Percentiles rank a stretch among this genome's conserved stretches.
These are phyloP conservation scores for Colletotrichum cuscutae DNA, from an alignment of 2,329 filamentous ascomycete genomes.

Conservation along the genomic window DNA sequence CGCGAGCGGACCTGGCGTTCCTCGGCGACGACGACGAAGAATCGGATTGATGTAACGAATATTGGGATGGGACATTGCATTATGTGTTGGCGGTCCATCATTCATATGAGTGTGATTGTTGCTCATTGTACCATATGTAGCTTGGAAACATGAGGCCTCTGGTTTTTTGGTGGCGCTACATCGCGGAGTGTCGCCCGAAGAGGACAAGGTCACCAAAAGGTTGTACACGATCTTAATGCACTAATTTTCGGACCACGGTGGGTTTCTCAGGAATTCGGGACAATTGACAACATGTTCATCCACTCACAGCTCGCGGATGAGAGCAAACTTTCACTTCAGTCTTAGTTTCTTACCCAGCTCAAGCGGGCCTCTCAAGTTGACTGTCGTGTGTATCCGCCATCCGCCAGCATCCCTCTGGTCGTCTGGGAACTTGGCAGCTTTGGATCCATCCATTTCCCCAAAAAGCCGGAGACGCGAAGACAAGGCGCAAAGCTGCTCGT, in stretches of 20 bases:
- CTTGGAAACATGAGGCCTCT: background rate
- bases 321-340: background rate
- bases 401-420: background rate
- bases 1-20: conserved; percentile 69
- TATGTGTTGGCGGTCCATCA: background rate
- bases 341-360: background rate
- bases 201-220: background rate
- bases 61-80: background rate
- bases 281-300: background rate
- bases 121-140: conserved; percentile 24
- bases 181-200: conserved; percentile 29
- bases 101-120: conserved; percentile 18
- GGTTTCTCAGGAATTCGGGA: background rate
- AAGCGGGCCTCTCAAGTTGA: conserved; percentile 23
- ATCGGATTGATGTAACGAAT: conserved; percentile 56
- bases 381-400: background rate
- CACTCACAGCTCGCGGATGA: background rate
- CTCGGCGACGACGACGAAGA: conserved; percentile 74
- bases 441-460: background rate
- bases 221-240: background rate
- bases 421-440: background rate
- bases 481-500: background rate
- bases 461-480: background rate
- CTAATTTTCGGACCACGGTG: background rate
- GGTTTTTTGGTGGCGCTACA: background rate